Evolutionary conservation across 352 stramenopile species (phyloP), one percentile per base, ranked within the genome.

Genomic region (Globisporangium paddicum): DNA sequence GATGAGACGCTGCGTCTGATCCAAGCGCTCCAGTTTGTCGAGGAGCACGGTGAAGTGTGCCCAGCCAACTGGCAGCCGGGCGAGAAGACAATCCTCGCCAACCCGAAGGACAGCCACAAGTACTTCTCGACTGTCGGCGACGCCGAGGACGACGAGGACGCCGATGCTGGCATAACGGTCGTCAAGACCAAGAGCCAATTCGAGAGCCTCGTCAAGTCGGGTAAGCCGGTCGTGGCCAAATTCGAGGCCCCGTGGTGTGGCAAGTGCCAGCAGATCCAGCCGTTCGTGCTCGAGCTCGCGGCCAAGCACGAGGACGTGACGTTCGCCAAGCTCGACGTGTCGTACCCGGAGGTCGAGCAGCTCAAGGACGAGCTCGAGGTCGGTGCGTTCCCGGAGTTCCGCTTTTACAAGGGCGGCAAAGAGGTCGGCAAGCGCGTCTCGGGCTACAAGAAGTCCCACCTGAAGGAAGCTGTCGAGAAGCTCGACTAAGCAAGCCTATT

Each of bases 21-120:
- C 45, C 74, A 97, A 71, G 93, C 92, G 21, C 82, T 98, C 70
- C 89, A 98, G 77, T 98, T 97, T 64, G 67, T 87, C 25, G 92
- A 93, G 42, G 86, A 97, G 63, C 89, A 98, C 69, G 90, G 90
- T 52, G 92, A 98, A 67, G 86, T 95, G 62, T 98, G 92, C 70
- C 93, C 92, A 7, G 90, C 90, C 30, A 96, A 96, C 73, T 98
- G 92, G 93, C 81, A 96, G 72, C 90, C 92, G 14, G 93, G 92
- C 21, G 79, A 82, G 55, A 89, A 91, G 74, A 96, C 86, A 11
- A 98, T 98, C 58, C 81, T 89, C 35, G 76, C 83, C 44, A 89
- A 94, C 52, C 78, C 88, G 9, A 92, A 86, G 54, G 75, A 90
- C 59, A 79, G 79, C 46, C 74, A 90, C 65, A 82, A 89, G 71